Percentiles rank a stretch among this genome's conserved stretches.
Conservation (phyloP, 202 grass and related monocot genomes). For the Schoenoplectus triqueter region DNA sequence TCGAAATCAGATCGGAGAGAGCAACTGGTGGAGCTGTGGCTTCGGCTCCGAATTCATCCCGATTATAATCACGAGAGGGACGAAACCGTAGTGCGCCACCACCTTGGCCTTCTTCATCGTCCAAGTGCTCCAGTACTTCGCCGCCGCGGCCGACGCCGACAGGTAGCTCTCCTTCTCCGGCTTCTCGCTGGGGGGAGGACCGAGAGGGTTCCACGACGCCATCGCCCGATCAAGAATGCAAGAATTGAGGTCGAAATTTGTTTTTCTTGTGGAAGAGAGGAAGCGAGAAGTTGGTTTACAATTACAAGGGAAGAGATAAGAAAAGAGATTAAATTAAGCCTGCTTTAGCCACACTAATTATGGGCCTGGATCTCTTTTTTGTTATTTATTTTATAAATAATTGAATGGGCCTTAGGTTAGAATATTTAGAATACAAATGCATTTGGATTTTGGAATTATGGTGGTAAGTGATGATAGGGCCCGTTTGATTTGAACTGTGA, state of each 20-base stretch:
- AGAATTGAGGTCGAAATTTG: not conserved
- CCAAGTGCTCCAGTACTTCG: constrained; percentile 85
- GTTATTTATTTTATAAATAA: not conserved
- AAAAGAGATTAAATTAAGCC: not conserved
- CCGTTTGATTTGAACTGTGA: too few species aligned
- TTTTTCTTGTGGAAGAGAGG: too few species aligned
- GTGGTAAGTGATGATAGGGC: too few species aligned
- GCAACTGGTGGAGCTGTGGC: constrained; percentile 54
- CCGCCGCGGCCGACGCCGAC: constrained; percentile 25
- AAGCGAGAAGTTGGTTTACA: not conserved
- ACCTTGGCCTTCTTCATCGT: constrained; percentile 84
- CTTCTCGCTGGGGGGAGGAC: constrained; percentile 48
- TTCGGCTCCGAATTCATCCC: constrained; percentile 86
- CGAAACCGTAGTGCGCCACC: constrained; percentile 87
- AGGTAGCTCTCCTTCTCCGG: constrained; percentile 37
- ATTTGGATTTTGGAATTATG: too few species aligned
- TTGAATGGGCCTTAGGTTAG: not conserved
- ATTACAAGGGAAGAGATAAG: not conserved
- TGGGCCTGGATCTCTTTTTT: not conserved
- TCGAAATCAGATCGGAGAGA: constrained; percentile 61
- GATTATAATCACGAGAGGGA: constrained; percentile 77
- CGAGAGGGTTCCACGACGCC: constrained; percentile 65
- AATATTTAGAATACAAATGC: not conserved
- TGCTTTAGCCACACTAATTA: not conserved
- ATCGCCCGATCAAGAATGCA: constrained; percentile 29